Conservation (phyloP, 495 filamentous ascomycete species). For the Endocarpon pusillum region DNA sequence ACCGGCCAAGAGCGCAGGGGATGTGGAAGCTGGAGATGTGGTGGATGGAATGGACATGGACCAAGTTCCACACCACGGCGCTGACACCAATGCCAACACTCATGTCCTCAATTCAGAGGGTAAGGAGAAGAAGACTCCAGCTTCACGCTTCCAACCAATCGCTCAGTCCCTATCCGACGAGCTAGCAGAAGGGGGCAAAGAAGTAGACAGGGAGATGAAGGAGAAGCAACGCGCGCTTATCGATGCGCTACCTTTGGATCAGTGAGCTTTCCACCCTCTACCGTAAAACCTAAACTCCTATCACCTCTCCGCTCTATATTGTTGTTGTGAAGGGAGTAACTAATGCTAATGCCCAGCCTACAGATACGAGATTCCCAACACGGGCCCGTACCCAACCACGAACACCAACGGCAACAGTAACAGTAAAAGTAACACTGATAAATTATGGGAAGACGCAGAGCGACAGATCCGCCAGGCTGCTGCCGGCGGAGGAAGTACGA, state of each 20-base stretch:
- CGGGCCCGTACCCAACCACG: too few species aligned
- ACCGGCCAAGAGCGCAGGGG: conserved; percentile 37
- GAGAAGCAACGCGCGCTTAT: conserved; percentile 73
- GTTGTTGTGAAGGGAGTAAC: conserved; percentile 14
- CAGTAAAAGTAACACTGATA: too few species aligned
- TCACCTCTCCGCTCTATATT: conserved; percentile 2
- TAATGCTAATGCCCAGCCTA: conserved; percentile 26
- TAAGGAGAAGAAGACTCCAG: too few species aligned
- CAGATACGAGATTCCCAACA: conserved; percentile 72
- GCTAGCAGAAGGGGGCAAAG: conserved; percentile 63
- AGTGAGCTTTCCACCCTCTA: conserved; percentile 38
- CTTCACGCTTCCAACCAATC: conserved; percentile 51
- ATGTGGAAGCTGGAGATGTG: conserved; percentile 36
- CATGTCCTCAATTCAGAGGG: too few species aligned
- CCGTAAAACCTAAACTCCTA: conserved; percentile 1
- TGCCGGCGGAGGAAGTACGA: conserved; percentile 38
- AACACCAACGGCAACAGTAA: too few species aligned
- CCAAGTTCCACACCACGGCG: conserved; percentile 7
- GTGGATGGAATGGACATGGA: conserved; percentile 43
- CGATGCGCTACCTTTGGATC: conserved; percentile 71
- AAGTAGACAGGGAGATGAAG: conserved; percentile 49
- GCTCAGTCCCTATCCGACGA: conserved; percentile 69
- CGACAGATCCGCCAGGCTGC: conserved; percentile 43
- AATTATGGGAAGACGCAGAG: conserved; percentile 72
- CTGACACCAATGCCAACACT: not conserved